Percentiles rank a stretch among this genome's conserved stretches.
Evolutionary conservation across 2,329 filamentous ascomycete species (phyloP).

Genomic region (Teratosphaeria zuluensis): DNA sequence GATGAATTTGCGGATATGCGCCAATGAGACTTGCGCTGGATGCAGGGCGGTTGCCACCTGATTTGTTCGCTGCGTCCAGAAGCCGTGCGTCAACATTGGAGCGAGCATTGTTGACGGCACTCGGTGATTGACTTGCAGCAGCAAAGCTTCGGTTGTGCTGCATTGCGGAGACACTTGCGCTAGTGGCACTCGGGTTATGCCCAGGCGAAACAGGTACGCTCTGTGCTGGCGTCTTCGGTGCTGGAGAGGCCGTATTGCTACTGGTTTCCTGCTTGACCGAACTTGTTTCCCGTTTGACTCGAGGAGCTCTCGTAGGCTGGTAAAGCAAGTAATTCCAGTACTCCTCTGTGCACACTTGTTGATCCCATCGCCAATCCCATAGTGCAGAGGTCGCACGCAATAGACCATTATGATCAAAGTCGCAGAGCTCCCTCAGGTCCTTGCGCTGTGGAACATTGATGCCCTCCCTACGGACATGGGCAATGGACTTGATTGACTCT

Average conservation of each 20-base stretch:
- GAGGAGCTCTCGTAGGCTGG: background rate
- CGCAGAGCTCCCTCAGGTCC: background rate
- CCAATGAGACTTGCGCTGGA: background rate
- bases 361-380: background rate
- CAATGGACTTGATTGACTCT: background rate
- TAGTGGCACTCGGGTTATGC: background rate
- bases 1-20: background rate
- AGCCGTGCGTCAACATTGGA: background rate
- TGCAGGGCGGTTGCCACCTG: background rate
- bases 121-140: background rate
- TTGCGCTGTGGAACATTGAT: background rate
- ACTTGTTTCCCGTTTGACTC: background rate
- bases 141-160: background rate
- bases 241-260: background rate
- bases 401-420: background rate
- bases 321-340: background rate
- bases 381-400: background rate
- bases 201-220: background rate
- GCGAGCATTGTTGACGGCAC: background rate
- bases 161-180: background rate
- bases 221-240: background rate
- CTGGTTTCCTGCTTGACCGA: background rate
- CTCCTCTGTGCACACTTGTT: background rate
- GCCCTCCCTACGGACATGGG: background rate
- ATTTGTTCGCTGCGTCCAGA: background rate